These are phyloP conservation scores for Neurospora sublineolata DNA, from an alignment of 495 filamentous ascomycete species.

Conservation along the genomic window DNA sequence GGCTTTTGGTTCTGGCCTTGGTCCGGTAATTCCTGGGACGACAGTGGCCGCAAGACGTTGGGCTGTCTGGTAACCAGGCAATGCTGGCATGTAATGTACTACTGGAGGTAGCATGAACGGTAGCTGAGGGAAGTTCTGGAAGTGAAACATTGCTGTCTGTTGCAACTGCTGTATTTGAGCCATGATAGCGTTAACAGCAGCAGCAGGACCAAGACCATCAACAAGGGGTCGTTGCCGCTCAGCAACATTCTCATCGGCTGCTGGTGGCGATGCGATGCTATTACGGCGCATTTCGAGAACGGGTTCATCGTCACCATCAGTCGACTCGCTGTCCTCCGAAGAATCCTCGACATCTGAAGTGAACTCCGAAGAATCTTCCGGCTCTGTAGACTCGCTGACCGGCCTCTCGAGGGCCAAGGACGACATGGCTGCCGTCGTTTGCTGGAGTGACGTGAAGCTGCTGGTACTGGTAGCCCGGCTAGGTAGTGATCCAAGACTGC, in stretches of 20 bases:
- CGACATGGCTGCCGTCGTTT: slow-evolving; percentile 11
- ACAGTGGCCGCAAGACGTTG: slow-evolving; percentile 59
- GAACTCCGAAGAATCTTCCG: slow-evolving; percentile 24
- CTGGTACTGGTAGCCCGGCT: slow-evolving; percentile 57
- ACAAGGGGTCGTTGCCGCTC: slow-evolving; percentile 18
- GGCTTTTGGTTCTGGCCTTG: slow-evolving; percentile 26
- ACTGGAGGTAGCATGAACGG: slow-evolving; percentile 12
- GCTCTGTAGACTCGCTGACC: slow-evolving; percentile 20
- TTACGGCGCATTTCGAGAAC: slow-evolving; percentile 28
- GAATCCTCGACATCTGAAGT: slow-evolving; percentile 22
- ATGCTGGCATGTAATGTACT: slow-evolving; percentile 41
- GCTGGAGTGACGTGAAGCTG: slow-evolving; percentile 50
- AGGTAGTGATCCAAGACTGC: slow-evolving; percentile 29
- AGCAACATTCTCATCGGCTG: slow-evolving; percentile 9
- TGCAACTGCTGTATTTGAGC: slow-evolving; percentile 73
- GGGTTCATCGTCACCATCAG: slow-evolving; percentile 27
- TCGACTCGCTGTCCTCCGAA: background rate
- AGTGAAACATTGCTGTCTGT: slow-evolving; percentile 43
- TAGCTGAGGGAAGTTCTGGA: slow-evolving; percentile 23
- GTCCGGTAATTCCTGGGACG: slow-evolving; percentile 45
- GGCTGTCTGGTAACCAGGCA: slow-evolving; percentile 64
- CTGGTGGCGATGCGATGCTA: slow-evolving; percentile 1
- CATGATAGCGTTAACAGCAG: slow-evolving; percentile 59
- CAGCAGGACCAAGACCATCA: slow-evolving; percentile 38
- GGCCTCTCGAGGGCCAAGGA: slow-evolving; percentile 29